Evolutionary conservation across 345 rosid species (phyloP), one percentile per base, ranked within the genome.

Genomic region (Citrus australasica): DNA sequence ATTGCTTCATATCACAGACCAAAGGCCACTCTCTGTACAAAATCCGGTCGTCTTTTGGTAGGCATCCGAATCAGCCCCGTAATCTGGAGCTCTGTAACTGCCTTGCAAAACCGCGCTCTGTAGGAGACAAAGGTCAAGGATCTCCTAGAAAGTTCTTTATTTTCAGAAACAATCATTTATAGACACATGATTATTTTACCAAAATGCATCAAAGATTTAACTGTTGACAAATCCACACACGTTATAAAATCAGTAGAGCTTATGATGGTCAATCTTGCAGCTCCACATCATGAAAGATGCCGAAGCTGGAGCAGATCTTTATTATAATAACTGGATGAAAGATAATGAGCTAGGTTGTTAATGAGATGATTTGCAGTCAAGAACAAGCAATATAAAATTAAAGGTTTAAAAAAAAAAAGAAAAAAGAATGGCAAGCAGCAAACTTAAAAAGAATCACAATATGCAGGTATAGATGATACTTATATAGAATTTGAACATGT

Each of bases 11-110:
- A 59, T 83, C 82, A 93, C 27, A 89, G 74, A 67, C 95, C 94
- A 77, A 94, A 94, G n/a, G 93, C 98, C 78, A 92, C 94, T 83
- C 98, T 88, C 78, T 94, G 97, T 75, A 91, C 88, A 83, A 79
- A 94, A 85, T 96, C 97, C 4, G 91, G 92, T 30, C 97, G 89
- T 82, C 99, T 85, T 88, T 89, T 96, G 76, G 89, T 87, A 7
- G 96, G 98, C 98, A 91, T 91, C 76, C 95, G 91, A 53, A 92
- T 81, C 61, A 96, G 94, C 79, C 99, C 99, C 32, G 94, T 83
- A 28, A 96, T 87, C 89, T 94, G 98, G 62, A 96, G 99, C 87
- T 96, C 98, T 32, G 82, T 86, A 5, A 94, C 88, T 32, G 89
- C 98, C 90, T 88, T 88, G 84, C 97, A 94, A 87, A 91, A 96